Evolutionary conservation across 2,329 filamentous ascomycete genomes (phyloP), one percentile per base, ranked within the genome.

Genomic region (Penicillium sp.): DNA sequence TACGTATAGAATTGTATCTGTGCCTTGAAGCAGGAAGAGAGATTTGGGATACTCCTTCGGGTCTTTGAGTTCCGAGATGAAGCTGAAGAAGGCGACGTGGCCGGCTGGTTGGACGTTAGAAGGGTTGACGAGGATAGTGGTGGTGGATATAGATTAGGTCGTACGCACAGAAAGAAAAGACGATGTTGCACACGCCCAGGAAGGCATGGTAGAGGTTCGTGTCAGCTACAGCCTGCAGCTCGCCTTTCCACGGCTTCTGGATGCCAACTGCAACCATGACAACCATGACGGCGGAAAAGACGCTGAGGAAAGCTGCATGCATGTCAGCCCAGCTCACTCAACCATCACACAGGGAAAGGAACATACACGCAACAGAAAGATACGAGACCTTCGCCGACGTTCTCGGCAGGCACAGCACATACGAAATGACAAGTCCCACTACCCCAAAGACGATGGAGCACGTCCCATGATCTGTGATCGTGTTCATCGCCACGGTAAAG

Each of bases 401-500:
- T 29, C 88, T 78, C 1, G 88, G 88, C 3, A 90, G 67, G 44
- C 86, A 86, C 11, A 86, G 80, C 9, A 86, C 56, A 70, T 87
- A 85, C 55, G 86, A 89, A 5, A 91, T 63, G 5, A 83, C 70
- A 63, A 88, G 69, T 0, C 87, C 88, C 1, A 88, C 78, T 15
- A 88, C 79, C 3, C 83, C 85, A 77, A 87, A 91, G 1, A 87
- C 79, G 61, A 91, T 85, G 3, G 87, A 88, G 74, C 88, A 91
- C 0, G 84, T 82, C 0, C 82, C 85, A 64, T 89, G 83, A 3
- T 85, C 75, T 5, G 87, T 88, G 56, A 91, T 80, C 54, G 83
- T 86, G 68, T 88, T 88, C 75, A 91, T 85, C 66, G 89, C 89
- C 68, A 91, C 88, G 31, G 84, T 84, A 66, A 91, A 91, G 0